Conservation (phyloP, 768 basidiomycete genomes). For the Lactarius akahatsu region DNA sequence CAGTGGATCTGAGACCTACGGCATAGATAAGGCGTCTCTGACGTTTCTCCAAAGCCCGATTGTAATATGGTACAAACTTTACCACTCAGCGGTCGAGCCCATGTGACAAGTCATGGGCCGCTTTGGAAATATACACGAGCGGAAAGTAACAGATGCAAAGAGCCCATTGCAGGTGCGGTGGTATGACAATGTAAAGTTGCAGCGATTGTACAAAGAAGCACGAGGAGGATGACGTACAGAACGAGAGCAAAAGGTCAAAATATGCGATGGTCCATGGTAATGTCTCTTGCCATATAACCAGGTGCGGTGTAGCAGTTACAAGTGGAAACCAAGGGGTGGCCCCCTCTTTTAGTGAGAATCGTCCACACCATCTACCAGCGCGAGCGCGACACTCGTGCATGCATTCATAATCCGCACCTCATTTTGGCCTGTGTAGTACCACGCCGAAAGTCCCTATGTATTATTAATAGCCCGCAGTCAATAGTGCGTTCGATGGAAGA, state of each 20-base stretch:
- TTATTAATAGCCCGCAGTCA: background rate
- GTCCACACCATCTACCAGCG: conserved; percentile 32
- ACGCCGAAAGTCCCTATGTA: conserved; percentile 56
- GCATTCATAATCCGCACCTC: conserved; percentile 45
- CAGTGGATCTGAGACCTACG: background rate
- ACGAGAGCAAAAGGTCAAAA: background rate
- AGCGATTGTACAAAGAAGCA: background rate
- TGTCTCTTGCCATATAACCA: too few relatives aligned
- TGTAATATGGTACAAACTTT: background rate
- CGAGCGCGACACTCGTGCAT: conserved; percentile 43
- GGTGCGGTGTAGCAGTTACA: background rate
- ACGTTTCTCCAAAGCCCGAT: background rate
- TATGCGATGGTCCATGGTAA: background rate
- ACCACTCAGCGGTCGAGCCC: too few relatives aligned
- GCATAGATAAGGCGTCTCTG: background rate
- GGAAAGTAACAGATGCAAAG: background rate
- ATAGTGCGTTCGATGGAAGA: background rate
- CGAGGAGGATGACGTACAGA: background rate
- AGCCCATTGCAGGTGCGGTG: background rate
- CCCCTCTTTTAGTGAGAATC: too few relatives aligned
- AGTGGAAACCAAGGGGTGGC: too few relatives aligned
- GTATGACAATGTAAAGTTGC: background rate
- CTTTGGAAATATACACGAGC: background rate
- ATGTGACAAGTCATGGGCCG: background rate
- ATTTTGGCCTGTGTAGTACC: conserved; percentile 64